Evolutionary conservation across 257 asterid genomes (phyloP).

Genomic region (Solanum chiquidenum): DNA sequence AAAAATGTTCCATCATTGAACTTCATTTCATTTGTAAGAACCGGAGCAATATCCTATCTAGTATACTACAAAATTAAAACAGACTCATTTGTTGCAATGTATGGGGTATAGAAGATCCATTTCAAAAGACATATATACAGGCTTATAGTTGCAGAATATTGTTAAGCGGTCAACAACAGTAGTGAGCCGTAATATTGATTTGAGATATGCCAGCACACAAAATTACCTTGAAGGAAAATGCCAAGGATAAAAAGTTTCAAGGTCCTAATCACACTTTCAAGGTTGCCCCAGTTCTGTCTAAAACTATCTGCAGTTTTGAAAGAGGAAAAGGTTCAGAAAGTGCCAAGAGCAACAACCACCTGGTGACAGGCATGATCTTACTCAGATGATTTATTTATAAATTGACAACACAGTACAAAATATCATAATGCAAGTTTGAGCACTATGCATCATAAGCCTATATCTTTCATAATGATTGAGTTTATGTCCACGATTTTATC

Average conservation of each 20-base stretch:
- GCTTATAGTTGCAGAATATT: neutral
- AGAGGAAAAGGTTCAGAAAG: neutral
- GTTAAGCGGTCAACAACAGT: neutral
- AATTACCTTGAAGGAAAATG: slow-evolving; percentile 69
- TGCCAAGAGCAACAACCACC: neutral
- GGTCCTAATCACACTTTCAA: slow-evolving; percentile 49
- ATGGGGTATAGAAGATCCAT: neutral
- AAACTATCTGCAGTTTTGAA: slow-evolving; percentile 35
- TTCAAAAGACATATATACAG: neutral
- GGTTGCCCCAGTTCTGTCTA: slow-evolving; percentile 42
- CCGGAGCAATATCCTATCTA: neutral
- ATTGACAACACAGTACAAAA: neutral
- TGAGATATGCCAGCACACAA: neutral
- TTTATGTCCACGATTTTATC: neutral
- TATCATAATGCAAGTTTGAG: neutral
- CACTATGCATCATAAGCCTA: neutral
- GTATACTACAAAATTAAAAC: neutral
- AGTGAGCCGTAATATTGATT: neutral
- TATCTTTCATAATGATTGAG: neutral
- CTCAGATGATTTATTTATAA: neutral
- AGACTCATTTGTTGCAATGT: neutral
- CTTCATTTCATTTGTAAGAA: neutral
- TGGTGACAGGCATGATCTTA: neutral
- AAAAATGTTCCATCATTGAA: neutral
- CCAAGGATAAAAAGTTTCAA: slow-evolving; percentile 63